Conservation (phyloP, 257 asterid species). For the Petunia axillaris region DNA sequence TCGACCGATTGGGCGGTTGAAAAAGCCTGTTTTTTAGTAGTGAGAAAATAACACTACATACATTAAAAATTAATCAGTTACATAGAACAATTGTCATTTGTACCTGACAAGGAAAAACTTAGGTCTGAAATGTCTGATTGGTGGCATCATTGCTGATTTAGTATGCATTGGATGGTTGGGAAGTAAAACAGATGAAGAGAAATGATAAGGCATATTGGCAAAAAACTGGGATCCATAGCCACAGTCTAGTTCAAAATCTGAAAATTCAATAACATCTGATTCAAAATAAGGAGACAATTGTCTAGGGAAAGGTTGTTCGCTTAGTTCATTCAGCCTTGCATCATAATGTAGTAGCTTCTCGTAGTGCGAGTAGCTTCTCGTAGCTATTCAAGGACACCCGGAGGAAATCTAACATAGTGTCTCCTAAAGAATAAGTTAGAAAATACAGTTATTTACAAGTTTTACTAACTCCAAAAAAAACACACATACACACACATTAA, state of each 20-base stretch:
- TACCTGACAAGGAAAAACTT: conserved; percentile 37
- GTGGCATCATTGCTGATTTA: conserved; percentile 10
- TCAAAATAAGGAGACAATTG: conserved; percentile 46
- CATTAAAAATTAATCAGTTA: neutral
- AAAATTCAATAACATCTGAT: conserved; percentile 18
- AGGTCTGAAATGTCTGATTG: neutral
- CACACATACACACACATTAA: no score
- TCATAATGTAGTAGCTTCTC: conserved; percentile 56
- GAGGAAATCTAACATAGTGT: conserved; percentile 51
- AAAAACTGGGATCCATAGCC: conserved; percentile 28
- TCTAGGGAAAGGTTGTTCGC: conserved; percentile 54
- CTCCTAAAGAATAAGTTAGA: conserved; percentile 40
- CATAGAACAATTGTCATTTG: neutral
- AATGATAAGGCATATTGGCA: neutral
- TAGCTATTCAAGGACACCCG: conserved; percentile 61
- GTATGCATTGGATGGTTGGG: neutral
- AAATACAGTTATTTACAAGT: neutral
- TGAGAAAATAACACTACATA: no score
- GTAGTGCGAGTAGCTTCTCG: conserved; percentile 58
- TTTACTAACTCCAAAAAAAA: no score
- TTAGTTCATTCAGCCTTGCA: conserved; percentile 35
- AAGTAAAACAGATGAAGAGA: neutral
- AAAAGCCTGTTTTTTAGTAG: no score
- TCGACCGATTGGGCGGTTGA: no score
- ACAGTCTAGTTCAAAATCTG: conserved; percentile 31